Base-by-base conservation (phyloP, 1,284 basidiomycete genomes). In the Meira nashicola region DNA sequence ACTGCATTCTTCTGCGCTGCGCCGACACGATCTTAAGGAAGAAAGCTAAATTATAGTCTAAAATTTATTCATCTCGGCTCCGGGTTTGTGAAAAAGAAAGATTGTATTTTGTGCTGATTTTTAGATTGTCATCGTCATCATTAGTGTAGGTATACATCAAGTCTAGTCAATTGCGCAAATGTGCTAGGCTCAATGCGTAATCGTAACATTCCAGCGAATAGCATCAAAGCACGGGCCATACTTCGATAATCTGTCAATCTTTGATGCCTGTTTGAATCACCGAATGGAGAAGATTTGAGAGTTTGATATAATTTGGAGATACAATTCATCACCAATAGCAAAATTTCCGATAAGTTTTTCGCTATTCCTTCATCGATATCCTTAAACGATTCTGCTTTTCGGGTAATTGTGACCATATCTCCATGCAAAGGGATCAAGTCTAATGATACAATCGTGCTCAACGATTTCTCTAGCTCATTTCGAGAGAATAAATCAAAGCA, bases 321-420 rank as follows among this genome's bases (percentile, higher is more conserved):
- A 25, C 88, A 86, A 74, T 92, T 90, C 94, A 97, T 98, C n/a
- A 89, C 89, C 56, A 93, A 85, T 28, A 91, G 85, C 40, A 97
- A 84, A 76, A 95, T 89, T 4, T 86, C 86, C 74, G 92, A 90
- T 74, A 97, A 81, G 80, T 95, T 97, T 64, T 88, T 85, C 66
- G 93, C 89, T 70, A 97, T 82, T 4, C 88, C 84, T 60, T 84
- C 82, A 73, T 96, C 92, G 59, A 95, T 87, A 41, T 89, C 86
- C 77, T 88, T 88, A 71, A 92, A 89, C 14, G 28, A 37, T 73
- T 95, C 90, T 5, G 92, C 89, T 59, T 88, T 85, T 58, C 88
- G 84, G 38, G 90, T 91, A 71, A 93, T 92, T 72, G 87, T 86
- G 12, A 87, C 85, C 7, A 93, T 84, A 70, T 97, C 93, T 43